phyloP scores from a whole-genome alignment of 495 filamentous ascomycete genomes.

The Friedmanniomyces simplex region DNA sequence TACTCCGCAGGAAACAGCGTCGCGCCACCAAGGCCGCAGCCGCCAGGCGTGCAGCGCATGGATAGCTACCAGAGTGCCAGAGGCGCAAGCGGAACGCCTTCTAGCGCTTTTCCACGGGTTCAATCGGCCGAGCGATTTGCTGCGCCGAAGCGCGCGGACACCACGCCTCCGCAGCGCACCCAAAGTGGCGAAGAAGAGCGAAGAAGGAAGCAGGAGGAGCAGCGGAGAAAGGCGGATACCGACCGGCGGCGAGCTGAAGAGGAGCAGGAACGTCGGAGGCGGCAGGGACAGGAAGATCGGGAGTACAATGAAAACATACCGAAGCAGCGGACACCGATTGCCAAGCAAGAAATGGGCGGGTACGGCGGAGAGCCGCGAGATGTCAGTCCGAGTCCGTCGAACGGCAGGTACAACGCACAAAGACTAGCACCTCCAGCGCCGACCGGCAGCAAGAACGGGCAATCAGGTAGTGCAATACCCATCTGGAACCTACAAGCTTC shows the following conservation, averaged over 20 bases:
- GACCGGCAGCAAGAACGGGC: constrained; percentile 36
- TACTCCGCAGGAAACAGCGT: constrained; percentile 55
- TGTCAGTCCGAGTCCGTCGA: constrained; percentile 28
- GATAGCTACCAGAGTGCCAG: constrained; percentile 26
- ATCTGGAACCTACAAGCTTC: constrained; percentile 44
- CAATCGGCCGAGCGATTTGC: constrained; percentile 17
- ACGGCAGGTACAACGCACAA: constrained; percentile 66
- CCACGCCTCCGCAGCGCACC: constrained; percentile 14
- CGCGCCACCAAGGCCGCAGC: constrained; percentile 64
- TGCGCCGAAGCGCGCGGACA: constrained; percentile 11
- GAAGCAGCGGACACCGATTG: constrained; percentile 59
- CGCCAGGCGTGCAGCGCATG: constrained; percentile 37
- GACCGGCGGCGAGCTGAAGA: constrained; percentile 42
- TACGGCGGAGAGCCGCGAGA: constrained; percentile 39
- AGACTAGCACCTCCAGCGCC: constrained; percentile 58
- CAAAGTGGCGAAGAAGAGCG: constrained; percentile 29
- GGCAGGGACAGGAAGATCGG: constrained; percentile 53
- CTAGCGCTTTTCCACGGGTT: constrained; percentile 35
- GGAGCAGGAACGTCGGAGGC: constrained; percentile 47
- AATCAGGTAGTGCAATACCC: constrained; percentile 31
- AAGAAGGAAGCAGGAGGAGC: constrained; percentile 36
- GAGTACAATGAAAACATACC: constrained; percentile 77
- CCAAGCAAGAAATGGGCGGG: constrained; percentile 69
- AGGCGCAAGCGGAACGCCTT: constrained; percentile 33
- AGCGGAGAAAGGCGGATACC: constrained; percentile 37